Percentiles rank a stretch among this genome's conserved stretches.
These are phyloP conservation scores for Fusarium sp. DNA, from an alignment of 2,329 filamentous ascomycete genomes.

Conservation along the genomic window DNA sequence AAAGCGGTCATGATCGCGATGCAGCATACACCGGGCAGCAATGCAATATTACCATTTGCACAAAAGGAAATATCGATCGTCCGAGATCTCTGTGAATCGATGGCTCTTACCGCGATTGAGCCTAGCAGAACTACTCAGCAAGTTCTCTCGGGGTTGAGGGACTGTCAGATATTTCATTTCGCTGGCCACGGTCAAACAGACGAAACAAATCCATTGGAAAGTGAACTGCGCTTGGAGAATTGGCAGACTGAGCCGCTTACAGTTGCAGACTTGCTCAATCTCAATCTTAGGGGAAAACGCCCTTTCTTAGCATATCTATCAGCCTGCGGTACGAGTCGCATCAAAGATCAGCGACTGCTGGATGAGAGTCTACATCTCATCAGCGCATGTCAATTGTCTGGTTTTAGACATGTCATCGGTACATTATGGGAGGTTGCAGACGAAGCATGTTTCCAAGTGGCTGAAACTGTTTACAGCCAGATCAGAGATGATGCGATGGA, in stretches of 20 bases:
- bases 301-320: not conserved
- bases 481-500: not conserved
- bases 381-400: not conserved
- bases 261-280: not conserved
- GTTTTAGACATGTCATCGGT: not conserved
- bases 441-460: not conserved
- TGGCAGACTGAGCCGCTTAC: not conserved
- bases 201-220: accelerated
- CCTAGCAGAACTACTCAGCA: not conserved
- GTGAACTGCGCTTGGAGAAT: not conserved
- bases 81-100: accelerated
- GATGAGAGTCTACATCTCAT: conserved; percentile 4
- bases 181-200: not conserved
- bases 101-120: not conserved
- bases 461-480: not conserved
- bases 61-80: not conserved
- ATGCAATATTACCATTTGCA: accelerated
- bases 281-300: not conserved
- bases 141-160: not conserved
- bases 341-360: not conserved
- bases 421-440: not conserved
- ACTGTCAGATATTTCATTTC: not conserved
- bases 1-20: not conserved
- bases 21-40: not conserved
- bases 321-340: not conserved